Evolutionary conservation across 169 alveolate species (phyloP).

Genomic region (Pseudocohnilembus persalinus): DNA sequence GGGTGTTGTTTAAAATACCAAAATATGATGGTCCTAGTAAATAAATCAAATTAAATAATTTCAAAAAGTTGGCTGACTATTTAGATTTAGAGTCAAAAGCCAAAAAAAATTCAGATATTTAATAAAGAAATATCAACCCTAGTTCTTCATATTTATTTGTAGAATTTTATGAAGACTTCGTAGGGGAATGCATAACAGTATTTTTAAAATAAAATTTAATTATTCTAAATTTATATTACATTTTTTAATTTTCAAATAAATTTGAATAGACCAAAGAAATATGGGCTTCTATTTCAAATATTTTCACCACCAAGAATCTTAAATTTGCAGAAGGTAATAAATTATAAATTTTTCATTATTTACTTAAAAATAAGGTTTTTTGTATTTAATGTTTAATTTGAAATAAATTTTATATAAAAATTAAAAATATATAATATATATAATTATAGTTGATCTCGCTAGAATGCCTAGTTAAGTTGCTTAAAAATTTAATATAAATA

Average conservation of each 20-base stretch:
- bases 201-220: constrained; percentile 19
- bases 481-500: constrained; percentile 39
- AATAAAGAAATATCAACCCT: constrained; percentile 10
- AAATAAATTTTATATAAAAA: constrained; percentile 24
- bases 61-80: constrained; percentile 33
- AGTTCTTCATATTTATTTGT: too few species aligned
- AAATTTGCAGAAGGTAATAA: constrained; percentile 50
- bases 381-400: constrained; percentile 44
- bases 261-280: constrained; percentile 55
- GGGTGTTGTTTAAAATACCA: constrained; percentile 43
- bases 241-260: constrained; percentile 40
- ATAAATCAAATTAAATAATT: constrained; percentile 1
- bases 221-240: constrained; percentile 9
- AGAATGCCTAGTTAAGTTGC: too few species aligned
- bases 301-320: neutral
- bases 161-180: too few species aligned
- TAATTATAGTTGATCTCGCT: too few species aligned
- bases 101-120: constrained; percentile 9
- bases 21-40: constrained; percentile 32
- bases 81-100: constrained; percentile 21
- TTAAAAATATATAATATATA: too few species aligned
- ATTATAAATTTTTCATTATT: constrained; percentile 9
- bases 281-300: constrained; percentile 32
- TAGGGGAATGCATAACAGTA: too few species aligned
- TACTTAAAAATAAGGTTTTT: constrained; percentile 17